A percentile compares a stretch with the other conserved stretches of the same genome.
Evolutionary conservation across 805 yeast species (phyloP).

Genomic region (Metschnikowia proteae): DNA sequence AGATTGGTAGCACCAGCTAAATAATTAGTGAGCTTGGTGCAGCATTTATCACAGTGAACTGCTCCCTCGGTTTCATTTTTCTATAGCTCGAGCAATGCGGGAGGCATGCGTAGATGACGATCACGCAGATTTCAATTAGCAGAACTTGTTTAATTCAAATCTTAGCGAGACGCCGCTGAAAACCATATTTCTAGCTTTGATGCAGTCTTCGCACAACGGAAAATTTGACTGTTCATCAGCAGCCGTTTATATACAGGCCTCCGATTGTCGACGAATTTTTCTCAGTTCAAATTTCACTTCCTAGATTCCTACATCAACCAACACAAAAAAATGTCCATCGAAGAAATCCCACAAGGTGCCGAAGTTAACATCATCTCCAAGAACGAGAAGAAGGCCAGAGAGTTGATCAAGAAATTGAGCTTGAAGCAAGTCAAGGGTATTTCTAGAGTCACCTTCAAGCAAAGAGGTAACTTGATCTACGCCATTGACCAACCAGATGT

Average conservation of each 20-base stretch:
- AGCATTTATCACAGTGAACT: too few species aligned
- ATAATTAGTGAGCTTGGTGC: too few species aligned
- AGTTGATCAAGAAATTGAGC: slow-evolving; percentile 79
- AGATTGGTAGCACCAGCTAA: too few species aligned
- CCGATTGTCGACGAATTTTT: background rate
- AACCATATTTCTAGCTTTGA: background rate
- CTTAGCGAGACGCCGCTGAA: background rate
- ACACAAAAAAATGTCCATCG: slow-evolving; percentile 36
- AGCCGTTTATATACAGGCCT: background rate
- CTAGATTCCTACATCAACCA: background rate
- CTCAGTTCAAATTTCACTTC: background rate
- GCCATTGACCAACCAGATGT: slow-evolving; percentile 94
- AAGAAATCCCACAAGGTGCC: slow-evolving; percentile 78
- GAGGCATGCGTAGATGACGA: too few species aligned
- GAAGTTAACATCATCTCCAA: slow-evolving; percentile 76
- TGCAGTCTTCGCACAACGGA: background rate
- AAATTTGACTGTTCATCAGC: background rate
- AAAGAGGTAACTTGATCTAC: slow-evolving; percentile 84
- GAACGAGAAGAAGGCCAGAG: slow-evolving; percentile 95
- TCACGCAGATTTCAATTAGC: too few species aligned
- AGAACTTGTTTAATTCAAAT: too few species aligned
- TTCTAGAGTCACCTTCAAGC: slow-evolving; percentile 92
- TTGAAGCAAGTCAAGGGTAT: slow-evolving; percentile 89
- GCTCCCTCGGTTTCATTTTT: too few species aligned
- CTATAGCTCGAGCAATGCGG: too few species aligned